These are phyloP conservation scores for Stagonosporopsis cucurbitacearum DNA, from an alignment of 2,329 filamentous ascomycete species.

Conservation along the genomic window DNA sequence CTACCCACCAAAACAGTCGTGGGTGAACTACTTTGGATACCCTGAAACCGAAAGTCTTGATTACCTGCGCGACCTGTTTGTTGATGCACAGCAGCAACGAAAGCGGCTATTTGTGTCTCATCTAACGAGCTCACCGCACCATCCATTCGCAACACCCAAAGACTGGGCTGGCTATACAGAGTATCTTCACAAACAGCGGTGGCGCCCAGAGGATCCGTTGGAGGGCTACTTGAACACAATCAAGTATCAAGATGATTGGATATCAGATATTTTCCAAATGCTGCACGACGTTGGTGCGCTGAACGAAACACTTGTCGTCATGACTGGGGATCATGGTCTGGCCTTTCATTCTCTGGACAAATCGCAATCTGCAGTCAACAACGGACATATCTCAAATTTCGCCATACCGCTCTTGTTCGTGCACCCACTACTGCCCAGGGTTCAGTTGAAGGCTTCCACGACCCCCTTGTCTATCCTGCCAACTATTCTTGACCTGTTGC, in stretches of 20 bases:
- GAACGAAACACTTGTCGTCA: slow-evolving; percentile 23
- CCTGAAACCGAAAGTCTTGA: slow-evolving; percentile 23
- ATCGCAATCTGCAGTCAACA: slow-evolving; percentile 23
- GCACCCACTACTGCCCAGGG: slow-evolving; percentile 21
- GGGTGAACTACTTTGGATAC: slow-evolving; percentile 27
- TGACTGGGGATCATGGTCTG: slow-evolving; percentile 27
- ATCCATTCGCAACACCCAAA: slow-evolving; percentile 24
- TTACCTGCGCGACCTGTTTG: slow-evolving; percentile 25
- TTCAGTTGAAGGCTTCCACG: slow-evolving; percentile 24
- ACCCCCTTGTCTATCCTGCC: slow-evolving; percentile 26
- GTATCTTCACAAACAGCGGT: slow-evolving; percentile 21
- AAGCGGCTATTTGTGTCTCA: slow-evolving; percentile 26
- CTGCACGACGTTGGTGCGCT: slow-evolving; percentile 22
- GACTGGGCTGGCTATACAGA: slow-evolving; percentile 16
- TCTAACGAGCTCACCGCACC: slow-evolving; percentile 25
- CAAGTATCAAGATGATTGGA: slow-evolving; percentile 26
- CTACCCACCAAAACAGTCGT: slow-evolving; percentile 24
- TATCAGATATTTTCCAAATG: slow-evolving; percentile 27
- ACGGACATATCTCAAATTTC: slow-evolving; percentile 26
- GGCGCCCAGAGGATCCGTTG: slow-evolving; percentile 22
- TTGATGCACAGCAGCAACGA: slow-evolving; percentile 15
- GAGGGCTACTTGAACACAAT: slow-evolving; percentile 27
- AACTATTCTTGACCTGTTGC: slow-evolving; percentile 23
- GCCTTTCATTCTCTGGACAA: slow-evolving; percentile 25
- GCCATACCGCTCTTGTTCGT: slow-evolving; percentile 25